phyloP scores from a whole-genome alignment of 129 eudicot genomes.

The Tagetes patula region DNA sequence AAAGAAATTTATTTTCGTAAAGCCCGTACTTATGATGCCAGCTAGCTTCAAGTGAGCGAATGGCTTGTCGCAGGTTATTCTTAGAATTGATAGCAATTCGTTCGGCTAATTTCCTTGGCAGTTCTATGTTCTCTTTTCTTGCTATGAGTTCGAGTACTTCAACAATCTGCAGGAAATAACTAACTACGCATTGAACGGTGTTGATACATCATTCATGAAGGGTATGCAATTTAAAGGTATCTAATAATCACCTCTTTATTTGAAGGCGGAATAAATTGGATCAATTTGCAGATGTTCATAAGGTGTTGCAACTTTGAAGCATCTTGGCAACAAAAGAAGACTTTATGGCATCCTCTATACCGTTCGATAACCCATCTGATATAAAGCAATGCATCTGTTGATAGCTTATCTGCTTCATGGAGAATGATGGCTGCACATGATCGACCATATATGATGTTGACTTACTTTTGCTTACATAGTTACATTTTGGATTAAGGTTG shows the following conservation, averaged over 20 bases:
- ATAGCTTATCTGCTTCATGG: conserved; percentile 74
- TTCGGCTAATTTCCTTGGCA: conserved; percentile 58
- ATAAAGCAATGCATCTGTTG: conserved; percentile 61
- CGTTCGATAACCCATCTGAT: conserved; percentile 72
- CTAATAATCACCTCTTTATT: conserved; percentile 48
- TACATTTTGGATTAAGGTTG: not conserved
- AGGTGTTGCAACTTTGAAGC: conserved; percentile 54
- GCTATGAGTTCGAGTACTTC: conserved; percentile 65
- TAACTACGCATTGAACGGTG: not conserved
- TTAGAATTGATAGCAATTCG: conserved; percentile 60
- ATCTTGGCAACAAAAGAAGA: conserved; percentile 80
- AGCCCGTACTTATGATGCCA: conserved; percentile 54
- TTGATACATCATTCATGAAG: not conserved
- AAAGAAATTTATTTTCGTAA: no score
- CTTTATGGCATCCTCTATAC: conserved; percentile 60
- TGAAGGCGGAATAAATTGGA: conserved; percentile 69
- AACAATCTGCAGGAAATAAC: conserved; percentile 44
- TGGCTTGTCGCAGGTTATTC: conserved; percentile 81
- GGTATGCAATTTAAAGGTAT: not conserved
- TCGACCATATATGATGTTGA: conserved; percentile 1
- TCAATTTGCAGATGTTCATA: conserved; percentile 47
- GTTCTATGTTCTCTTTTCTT: conserved; percentile 51
- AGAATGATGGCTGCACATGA: conserved; percentile 66
- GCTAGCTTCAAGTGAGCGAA: conserved; percentile 83
- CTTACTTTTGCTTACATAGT: not conserved